Conservation (phyloP, 2,329 filamentous ascomycete species). For the Sphaerulina vaccinii region DNA sequence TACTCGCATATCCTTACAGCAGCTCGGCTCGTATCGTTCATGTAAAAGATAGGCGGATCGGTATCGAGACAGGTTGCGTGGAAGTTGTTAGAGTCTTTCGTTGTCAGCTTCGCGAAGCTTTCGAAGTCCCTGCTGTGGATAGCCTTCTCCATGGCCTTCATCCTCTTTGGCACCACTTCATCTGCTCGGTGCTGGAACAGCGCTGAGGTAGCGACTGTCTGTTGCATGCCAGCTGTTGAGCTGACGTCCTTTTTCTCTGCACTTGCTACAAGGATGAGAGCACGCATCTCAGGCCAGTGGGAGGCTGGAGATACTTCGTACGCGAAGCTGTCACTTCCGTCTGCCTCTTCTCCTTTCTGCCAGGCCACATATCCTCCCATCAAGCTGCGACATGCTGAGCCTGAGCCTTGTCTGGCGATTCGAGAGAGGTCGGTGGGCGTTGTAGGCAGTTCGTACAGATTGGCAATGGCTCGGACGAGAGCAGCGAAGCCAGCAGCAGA, state of each 20-base stretch:
- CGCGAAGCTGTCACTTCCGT: slow-evolving; percentile 84
- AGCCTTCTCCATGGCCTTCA: slow-evolving; percentile 81
- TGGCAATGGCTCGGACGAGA: slow-evolving; percentile 77
- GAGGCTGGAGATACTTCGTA: slow-evolving; percentile 82
- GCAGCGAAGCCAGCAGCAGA: slow-evolving; percentile 66
- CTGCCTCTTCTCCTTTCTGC: slow-evolving; percentile 71
- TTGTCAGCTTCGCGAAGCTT: slow-evolving; percentile 83
- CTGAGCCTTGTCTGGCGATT: slow-evolving; percentile 90
- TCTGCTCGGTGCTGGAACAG: slow-evolving; percentile 76
- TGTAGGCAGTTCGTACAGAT: slow-evolving; percentile 78
- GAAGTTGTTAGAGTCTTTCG: slow-evolving; percentile 96
- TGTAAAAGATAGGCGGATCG: slow-evolving; percentile 95
- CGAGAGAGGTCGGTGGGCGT: slow-evolving; percentile 79
- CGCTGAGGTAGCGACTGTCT: slow-evolving; percentile 86
- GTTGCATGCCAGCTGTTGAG: slow-evolving; percentile 93
- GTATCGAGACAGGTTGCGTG: slow-evolving; percentile 94
- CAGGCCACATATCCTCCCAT: slow-evolving; percentile 97
- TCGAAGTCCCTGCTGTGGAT: slow-evolving; percentile 77
- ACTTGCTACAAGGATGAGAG: slow-evolving; percentile 84
- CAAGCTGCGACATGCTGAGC: slow-evolving; percentile 87
- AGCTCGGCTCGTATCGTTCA: slow-evolving; percentile 88
- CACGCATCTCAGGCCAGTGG: slow-evolving; percentile 95
- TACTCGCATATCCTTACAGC: slow-evolving; percentile 85
- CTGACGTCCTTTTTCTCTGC: slow-evolving; percentile 95
- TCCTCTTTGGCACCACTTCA: slow-evolving; percentile 75